Percentiles rank a stretch among this genome's conserved stretches.
Conservation (phyloP, 2,329 filamentous ascomycete genomes). For the Lasiodiplodia hormozganensis region DNA sequence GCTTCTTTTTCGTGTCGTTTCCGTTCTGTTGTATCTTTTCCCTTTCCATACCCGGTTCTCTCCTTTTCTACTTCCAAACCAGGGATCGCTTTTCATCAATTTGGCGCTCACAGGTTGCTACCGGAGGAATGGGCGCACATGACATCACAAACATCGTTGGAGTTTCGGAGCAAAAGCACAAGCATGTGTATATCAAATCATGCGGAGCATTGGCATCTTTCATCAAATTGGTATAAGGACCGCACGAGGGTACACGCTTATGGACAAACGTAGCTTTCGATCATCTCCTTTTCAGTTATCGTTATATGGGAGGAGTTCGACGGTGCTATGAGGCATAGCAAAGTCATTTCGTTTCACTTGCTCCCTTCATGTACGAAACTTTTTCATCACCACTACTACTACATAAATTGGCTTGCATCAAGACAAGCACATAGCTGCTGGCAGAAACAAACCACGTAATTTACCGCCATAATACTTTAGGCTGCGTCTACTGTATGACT, state of each 20-base stretch:
- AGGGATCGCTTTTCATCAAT: not conserved
- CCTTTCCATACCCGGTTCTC: not conserved
- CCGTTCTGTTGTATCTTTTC: not conserved
- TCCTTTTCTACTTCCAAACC: not conserved
- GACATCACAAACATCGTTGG: conserved; percentile 7
- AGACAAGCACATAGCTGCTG: conserved; percentile 3
- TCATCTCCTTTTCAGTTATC: not conserved
- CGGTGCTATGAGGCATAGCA: not conserved
- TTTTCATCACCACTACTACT: not conserved
- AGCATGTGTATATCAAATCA: not conserved
- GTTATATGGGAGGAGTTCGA: not conserved
- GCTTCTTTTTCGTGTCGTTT: conserved; percentile 8
- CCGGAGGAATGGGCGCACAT: conserved; percentile 1
- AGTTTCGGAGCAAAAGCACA: conserved; percentile 14
- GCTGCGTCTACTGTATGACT: not conserved
- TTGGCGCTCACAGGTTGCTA: conserved; percentile 4
- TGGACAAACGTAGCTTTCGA: not conserved
- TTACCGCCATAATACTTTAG: not conserved
- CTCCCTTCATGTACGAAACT: conserved; percentile 3
- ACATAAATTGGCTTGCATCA: not conserved
- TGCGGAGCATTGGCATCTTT: conserved; percentile 9
- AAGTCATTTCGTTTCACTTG: not conserved
- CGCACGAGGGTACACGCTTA: conserved; percentile 5
- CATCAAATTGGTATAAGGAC: not conserved
- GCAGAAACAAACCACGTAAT: not conserved